phyloP scores from a whole-genome alignment of 2,329 filamentous ascomycete species.

The Verticillium dahliae region DNA sequence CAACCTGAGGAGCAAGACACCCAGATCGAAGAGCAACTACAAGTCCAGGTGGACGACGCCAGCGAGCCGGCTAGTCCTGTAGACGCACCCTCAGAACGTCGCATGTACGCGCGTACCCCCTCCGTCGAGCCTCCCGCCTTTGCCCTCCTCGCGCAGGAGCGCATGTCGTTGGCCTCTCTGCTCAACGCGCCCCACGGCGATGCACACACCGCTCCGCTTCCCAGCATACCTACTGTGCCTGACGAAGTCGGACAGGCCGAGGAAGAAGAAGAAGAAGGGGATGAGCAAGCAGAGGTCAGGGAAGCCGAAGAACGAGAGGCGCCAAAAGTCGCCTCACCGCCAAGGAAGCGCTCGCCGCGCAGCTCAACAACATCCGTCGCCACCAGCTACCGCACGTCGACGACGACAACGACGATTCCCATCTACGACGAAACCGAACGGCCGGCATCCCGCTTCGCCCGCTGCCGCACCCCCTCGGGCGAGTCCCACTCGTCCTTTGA shows the following conservation, averaged over 20 bases:
- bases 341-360: conserved; percentile 23
- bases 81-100: conserved; percentile 24
- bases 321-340: neutral
- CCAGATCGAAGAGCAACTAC: neutral
- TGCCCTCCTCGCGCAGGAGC: conserved; percentile 44
- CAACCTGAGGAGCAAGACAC: conserved; percentile 7
- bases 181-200: conserved; percentile 47
- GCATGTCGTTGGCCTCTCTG: conserved; percentile 54
- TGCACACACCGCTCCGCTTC: conserved; percentile 24
- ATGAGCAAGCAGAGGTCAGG: no score
- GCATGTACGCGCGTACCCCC: conserved; percentile 50
- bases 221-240: conserved; percentile 35
- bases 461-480: conserved; percentile 37
- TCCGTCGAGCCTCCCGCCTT: conserved; percentile 57
- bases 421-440: conserved; percentile 35
- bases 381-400: conserved; percentile 39
- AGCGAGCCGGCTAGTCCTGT: conserved; percentile 24
- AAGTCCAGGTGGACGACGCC: conserved; percentile 4
- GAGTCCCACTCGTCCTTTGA: conserved; percentile 40
- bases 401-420: conserved; percentile 45
- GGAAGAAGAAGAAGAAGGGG: neutral
- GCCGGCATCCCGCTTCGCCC: conserved; percentile 32
- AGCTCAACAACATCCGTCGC: conserved; percentile 26
- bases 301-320: neutral
- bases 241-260: conserved; percentile 13